Base-by-base conservation (phyloP, 805 yeast genomes). In the Candida ulmi region DNA sequence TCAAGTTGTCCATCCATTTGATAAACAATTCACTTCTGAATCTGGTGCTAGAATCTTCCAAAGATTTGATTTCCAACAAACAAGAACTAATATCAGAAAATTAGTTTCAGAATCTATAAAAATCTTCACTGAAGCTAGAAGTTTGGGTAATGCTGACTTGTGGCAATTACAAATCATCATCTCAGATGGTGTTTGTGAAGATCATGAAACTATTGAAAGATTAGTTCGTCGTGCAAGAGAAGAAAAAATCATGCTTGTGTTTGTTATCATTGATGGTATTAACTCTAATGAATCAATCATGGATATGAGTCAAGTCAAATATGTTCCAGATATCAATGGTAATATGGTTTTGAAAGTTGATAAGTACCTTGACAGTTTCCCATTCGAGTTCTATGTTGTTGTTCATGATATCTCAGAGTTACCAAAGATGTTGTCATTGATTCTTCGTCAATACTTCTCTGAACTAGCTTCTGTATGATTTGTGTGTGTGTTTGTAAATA, bases 131-230 rank as follows among this genome's bases (percentile, higher is more conserved):
- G 65, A 62, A 42, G 78, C 83, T 4, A 55, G 71, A 33, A 57
- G 68, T 4, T 63, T 68, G n/a, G 60, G 71, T 37, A 51, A 66
- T 27, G 59, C 67, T 24, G 96, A 87, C 45, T 71, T 87, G 57
- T 93, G 98, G 96, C 96, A 88, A 63, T 70, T 93, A 48, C 88
- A 95, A 60, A 88, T 93, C 41, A 83, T 93, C 43, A 72, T 93
- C 25, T 88, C 96, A 2, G 99, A 93, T 66, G 99, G 99, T 63
- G 87, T 93, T 35, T 88, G 97, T 58, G 99, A 93, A 61, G 95
- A 90, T 60, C 99, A 93, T 60, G 88, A 74, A 24, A 78, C 83
- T 0, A 69, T 93, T 36, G 80, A 84, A 48, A 72, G 91, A 47
- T 71, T 93, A 50, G 97, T 91, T 4, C 80, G 99, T 52, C 77